phyloP scores from a whole-genome alignment of 2,329 filamentous ascomycete genomes.

The Dothistroma pini region DNA sequence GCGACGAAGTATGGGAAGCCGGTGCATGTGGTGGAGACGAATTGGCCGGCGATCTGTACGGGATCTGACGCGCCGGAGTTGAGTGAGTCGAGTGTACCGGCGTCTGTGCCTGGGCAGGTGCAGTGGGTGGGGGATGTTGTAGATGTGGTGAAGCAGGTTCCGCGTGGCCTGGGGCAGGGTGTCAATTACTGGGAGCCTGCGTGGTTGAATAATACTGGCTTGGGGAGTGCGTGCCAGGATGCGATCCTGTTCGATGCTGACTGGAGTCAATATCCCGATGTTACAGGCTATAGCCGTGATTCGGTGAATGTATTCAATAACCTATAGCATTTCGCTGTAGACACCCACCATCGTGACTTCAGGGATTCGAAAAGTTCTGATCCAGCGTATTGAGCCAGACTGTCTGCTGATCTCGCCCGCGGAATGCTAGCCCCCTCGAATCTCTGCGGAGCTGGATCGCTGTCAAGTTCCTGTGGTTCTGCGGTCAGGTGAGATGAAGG shows the following conservation, averaged over 20 bases:
- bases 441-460: conserved; percentile 10
- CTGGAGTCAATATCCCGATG: conserved; percentile 29
- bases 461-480: conserved; percentile 13
- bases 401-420: conserved; percentile 4
- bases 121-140: conserved; percentile 31
- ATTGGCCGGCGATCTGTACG: conserved; percentile 32
- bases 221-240: conserved; percentile 31
- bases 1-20: conserved; percentile 33
- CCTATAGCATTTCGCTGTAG: conserved; percentile 1
- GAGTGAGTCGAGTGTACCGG: conserved; percentile 32
- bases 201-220: conserved; percentile 34
- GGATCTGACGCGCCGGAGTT: conserved; percentile 27
- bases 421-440: conserved; percentile 10
- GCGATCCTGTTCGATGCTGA: conserved; percentile 31
- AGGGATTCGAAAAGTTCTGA: background rate
- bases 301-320: conserved; percentile 30
- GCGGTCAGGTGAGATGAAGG: conserved; percentile 3
- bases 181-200: conserved; percentile 34
- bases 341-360: background rate
- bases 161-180: conserved; percentile 31
- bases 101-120: conserved; percentile 27
- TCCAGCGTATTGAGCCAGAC: background rate
- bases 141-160: conserved; percentile 30
- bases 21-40: conserved; percentile 34
- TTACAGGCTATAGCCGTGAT: conserved; percentile 25